Percentiles rank a stretch among this genome's conserved stretches.
phyloP scores from a whole-genome alignment of 495 filamentous ascomycete species.

The Neurospora tetrasperma region DNA sequence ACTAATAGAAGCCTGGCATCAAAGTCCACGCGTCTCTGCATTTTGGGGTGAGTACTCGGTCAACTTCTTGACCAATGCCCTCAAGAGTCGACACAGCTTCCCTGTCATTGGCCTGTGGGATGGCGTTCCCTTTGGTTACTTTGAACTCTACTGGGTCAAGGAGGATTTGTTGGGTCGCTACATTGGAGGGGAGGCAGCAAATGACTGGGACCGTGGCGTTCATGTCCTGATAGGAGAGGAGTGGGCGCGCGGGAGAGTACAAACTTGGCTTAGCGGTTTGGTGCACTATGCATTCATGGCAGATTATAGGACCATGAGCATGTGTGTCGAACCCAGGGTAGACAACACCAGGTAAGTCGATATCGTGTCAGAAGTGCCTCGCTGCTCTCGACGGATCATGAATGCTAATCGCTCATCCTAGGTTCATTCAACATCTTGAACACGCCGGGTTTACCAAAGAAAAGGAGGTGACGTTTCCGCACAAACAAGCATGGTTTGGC shows the following conservation, averaged over 20 bases:
- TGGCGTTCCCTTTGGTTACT: slow-evolving; percentile 91
- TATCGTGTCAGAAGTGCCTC: background rate
- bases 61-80: slow-evolving; percentile 50
- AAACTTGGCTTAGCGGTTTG: slow-evolving; percentile 71
- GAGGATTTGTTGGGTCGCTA: slow-evolving; percentile 70
- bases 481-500: slow-evolving; percentile 87
- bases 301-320: slow-evolving; percentile 70
- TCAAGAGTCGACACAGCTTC: slow-evolving; percentile 66
- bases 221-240: slow-evolving; percentile 89
- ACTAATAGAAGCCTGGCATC: slow-evolving; percentile 83
- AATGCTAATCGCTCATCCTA: slow-evolving; percentile 25
- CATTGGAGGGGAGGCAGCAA: slow-evolving; percentile 45
- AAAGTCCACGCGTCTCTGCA: slow-evolving; percentile 67
- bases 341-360: slow-evolving; percentile 75
- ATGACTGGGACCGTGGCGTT: slow-evolving; percentile 78
- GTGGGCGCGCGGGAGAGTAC: slow-evolving; percentile 75
- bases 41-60: slow-evolving; percentile 73
- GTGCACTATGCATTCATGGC: slow-evolving; percentile 75
- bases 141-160: slow-evolving; percentile 98
- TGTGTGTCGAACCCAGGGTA: slow-evolving; percentile 81
- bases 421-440: slow-evolving; percentile 68
- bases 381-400: background rate
- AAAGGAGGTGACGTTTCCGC: slow-evolving; percentile 76
- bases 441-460: slow-evolving; percentile 79
- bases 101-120: slow-evolving; percentile 92